Evolutionary conservation across 495 filamentous ascomycete genomes (phyloP).

Genomic region (Xylaria castorea): DNA sequence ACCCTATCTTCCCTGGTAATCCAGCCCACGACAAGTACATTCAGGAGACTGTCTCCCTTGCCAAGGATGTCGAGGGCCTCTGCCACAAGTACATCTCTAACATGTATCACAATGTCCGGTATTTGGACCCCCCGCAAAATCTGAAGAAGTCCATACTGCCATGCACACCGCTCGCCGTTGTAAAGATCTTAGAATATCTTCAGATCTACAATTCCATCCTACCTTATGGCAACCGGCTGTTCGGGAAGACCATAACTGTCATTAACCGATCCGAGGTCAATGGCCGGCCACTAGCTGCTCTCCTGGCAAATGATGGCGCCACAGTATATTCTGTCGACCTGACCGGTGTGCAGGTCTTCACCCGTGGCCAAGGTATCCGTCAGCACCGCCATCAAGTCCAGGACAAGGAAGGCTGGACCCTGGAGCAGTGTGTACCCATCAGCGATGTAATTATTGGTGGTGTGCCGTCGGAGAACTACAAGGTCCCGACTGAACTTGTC

Average conservation of each 20-base stretch:
- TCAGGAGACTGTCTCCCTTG: slow-evolving; percentile 88
- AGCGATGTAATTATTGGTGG: slow-evolving; percentile 95
- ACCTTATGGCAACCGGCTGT: slow-evolving; percentile 89
- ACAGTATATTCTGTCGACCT: slow-evolving; percentile 94
- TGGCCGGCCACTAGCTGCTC: slow-evolving; percentile 88
- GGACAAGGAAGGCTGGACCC: slow-evolving; percentile 73
- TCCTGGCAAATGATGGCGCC: slow-evolving; percentile 95
- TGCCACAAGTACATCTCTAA: slow-evolving; percentile 95
- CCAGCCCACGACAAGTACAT: slow-evolving; percentile 88
- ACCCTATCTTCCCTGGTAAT: slow-evolving; percentile 84
- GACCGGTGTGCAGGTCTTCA: slow-evolving; percentile 90
- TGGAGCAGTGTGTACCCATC: slow-evolving; percentile 81
- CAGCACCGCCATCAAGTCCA: slow-evolving; percentile 82
- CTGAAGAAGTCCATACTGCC: slow-evolving; percentile 88
- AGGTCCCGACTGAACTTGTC: slow-evolving; percentile 82
- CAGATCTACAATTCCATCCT: slow-evolving; percentile 97
- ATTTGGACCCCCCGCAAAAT: slow-evolving; percentile 78
- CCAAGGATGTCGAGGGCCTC: slow-evolving; percentile 95
- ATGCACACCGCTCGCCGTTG: slow-evolving; percentile 91
- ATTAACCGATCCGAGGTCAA: slow-evolving; percentile 97
- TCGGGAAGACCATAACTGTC: slow-evolving; percentile 89
- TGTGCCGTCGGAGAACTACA: slow-evolving; percentile 85
- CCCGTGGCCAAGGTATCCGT: slow-evolving; percentile 81
- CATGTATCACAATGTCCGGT: slow-evolving; percentile 98
- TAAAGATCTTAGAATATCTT: slow-evolving; percentile 95